Conservation (phyloP, 202 grass and related monocot species). For the Zoysia matrella region DNA sequence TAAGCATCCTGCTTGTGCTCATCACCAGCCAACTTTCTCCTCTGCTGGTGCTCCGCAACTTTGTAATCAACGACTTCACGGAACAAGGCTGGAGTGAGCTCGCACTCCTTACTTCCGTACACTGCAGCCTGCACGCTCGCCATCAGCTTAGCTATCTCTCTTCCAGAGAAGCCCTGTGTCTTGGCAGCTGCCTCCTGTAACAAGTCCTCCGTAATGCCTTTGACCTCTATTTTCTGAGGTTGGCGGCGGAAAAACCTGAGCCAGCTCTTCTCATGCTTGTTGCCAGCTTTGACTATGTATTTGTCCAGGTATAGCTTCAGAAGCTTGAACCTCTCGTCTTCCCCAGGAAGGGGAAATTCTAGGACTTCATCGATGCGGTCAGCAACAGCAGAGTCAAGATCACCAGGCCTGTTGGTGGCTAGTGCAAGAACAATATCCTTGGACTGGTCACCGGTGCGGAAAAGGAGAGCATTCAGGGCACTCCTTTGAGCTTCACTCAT, state of each 20-base stretch:
- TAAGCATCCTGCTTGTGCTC: conserved; percentile 51
- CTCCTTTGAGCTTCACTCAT: conserved; percentile 99
- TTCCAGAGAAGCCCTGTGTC: conserved; percentile 90
- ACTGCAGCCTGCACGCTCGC: conserved; percentile 84
- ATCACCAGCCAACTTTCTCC: conserved; percentile 69
- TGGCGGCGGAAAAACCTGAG: conserved; percentile 63
- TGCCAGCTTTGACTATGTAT: conserved; percentile 76
- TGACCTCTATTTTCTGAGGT: conserved; percentile 83
- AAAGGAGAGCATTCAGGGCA: conserved; percentile 97
- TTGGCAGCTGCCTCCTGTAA: conserved; percentile 80
- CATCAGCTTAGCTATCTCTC: conserved; percentile 93
- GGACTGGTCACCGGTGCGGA: conserved; percentile 92
- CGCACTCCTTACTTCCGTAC: conserved; percentile 89
- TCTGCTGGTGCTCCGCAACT: conserved; percentile 91
- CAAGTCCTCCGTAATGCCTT: conserved; percentile 79
- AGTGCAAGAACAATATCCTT: conserved; percentile 96
- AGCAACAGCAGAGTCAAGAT: conserved; percentile 85
- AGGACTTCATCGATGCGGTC: conserved; percentile 97
- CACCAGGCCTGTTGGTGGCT: conserved; percentile 92
- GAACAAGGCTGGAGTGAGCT: conserved; percentile 78
- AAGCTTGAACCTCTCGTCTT: conserved; percentile 87
- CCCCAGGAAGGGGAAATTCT: conserved; percentile 89
- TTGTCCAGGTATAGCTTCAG: conserved; percentile 92
- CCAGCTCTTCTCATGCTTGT: conserved; percentile 57
- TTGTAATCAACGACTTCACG: conserved; percentile 97